Percentiles rank a stretch among this genome's conserved stretches.
These are phyloP conservation scores for Claviceps quebecensis DNA, from an alignment of 2,329 filamentous ascomycete species.

Conservation along the genomic window DNA sequence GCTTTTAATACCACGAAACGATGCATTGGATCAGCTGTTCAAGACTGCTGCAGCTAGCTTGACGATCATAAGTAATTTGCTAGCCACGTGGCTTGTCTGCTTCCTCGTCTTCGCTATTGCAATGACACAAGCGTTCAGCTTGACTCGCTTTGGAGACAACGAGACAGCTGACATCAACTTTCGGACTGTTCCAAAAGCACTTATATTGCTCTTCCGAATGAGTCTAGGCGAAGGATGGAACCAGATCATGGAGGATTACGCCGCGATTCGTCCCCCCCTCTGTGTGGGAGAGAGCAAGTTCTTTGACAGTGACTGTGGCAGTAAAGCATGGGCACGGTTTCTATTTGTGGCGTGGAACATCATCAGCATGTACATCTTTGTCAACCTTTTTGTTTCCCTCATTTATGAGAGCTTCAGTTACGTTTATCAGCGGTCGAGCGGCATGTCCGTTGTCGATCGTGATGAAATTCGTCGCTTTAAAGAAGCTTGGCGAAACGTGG, in stretches of 20 bases:
- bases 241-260: conserved; percentile 89
- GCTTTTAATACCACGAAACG: conserved; percentile 86
- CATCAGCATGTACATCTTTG: conserved; percentile 99
- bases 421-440: conserved; percentile 91
- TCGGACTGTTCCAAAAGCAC: conserved; percentile 79
- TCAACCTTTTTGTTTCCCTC: conserved; percentile 93
- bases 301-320: conserved; percentile 85
- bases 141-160: conserved; percentile 69
- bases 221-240: conserved; percentile 97
- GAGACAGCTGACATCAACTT: conserved; percentile 79
- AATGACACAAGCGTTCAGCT: conserved; percentile 85
- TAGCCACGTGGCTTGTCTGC: conserved; percentile 94
- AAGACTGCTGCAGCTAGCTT: conserved; percentile 95
- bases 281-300: conserved; percentile 63
- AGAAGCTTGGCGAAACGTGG: conserved; percentile 92
- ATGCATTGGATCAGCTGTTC: conserved; percentile 94
- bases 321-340: conserved; percentile 70
- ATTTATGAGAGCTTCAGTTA: conserved; percentile 99
- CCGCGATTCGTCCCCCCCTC: conserved; percentile 60
- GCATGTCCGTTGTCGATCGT: conserved; percentile 77
- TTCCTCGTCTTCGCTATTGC: conserved; percentile 96
- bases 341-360: conserved; percentile 98
- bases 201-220: conserved; percentile 86
- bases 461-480: conserved; percentile 96
- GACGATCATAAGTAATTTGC: conserved; percentile 74